Evolutionary conservation across 768 basidiomycete genomes (phyloP), one percentile per base, ranked within the genome.

Genomic region (Pleurotus salmoneostramineus): DNA sequence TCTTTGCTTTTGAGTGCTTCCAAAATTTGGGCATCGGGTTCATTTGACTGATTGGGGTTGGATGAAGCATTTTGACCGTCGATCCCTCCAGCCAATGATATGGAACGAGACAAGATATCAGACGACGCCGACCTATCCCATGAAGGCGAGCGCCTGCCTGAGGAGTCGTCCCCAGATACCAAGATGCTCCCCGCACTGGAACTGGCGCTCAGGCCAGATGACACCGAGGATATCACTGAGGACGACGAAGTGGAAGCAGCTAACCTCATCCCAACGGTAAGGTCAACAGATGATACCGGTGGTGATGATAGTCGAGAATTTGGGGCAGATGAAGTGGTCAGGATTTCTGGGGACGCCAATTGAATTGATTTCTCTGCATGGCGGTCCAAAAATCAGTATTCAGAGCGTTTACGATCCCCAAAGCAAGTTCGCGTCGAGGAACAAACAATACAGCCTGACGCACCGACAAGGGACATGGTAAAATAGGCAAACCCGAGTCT

Each of bases 1-100:
- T 94, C 92, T 75, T 94, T 94, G 79, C 87, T 87, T 71, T 79
- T 84, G 62, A 94, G 87, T 17, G 93, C 92, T 69, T 94, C 91
- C 65, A 93, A 66, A 64, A 94, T 91, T 71, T 88, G 87, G 7
- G 83, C 79, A 76, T 93, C 91, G 62, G 85, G 82, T 60, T 89
- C 89, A 49, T 60, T 31, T 48, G 63, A 15, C 17, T 27, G 21
- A 40, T 55, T 17, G 3, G 15, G 8, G n/a, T n/a, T 45, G 17
- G 52, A 55, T 42, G 52, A 55, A 15, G 17, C 36, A 2, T 33
- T 37, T 15, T 14, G 3, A 2, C 36, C 36, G 27, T 55, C 52
- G 11, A 43, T 14, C 7, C 21, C 36, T n/a, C 11, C 10, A 31
- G 52, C 40, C 8, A 43, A 32, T 21, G 52, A 55, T 15, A 17